Percentiles rank a stretch among this genome's conserved stretches.
These are phyloP conservation scores for Trichoderma semiorbis DNA, from an alignment of 2,329 filamentous ascomycete species.

Conservation along the genomic window DNA sequence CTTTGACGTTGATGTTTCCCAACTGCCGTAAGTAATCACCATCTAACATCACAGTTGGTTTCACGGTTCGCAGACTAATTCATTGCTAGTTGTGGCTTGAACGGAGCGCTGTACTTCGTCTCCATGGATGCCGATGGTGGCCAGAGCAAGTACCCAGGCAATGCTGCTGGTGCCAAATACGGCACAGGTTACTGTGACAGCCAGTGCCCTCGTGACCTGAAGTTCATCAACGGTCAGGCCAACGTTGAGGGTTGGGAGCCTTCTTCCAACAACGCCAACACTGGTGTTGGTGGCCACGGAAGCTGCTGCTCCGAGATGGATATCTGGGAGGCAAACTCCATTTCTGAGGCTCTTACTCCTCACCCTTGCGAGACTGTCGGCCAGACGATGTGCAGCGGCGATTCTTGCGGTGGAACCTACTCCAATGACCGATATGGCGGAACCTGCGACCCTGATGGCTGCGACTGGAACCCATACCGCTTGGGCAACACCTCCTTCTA, in stretches of 20 bases:
- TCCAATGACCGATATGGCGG: constrained; percentile 54
- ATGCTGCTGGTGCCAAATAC: constrained; percentile 55
- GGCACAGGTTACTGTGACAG: constrained; percentile 56
- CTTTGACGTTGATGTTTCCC: constrained; percentile 67
- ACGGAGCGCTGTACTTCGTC: constrained; percentile 67
- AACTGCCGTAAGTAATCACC: constrained; percentile 1
- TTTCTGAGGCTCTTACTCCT: constrained; percentile 62
- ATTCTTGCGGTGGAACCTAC: constrained; percentile 53
- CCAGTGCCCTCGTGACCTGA: constrained; percentile 53
- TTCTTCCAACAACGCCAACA: constrained; percentile 52
- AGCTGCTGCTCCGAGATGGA: constrained; percentile 64
- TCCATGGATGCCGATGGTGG: constrained; percentile 60
- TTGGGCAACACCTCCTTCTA: constrained; percentile 62
- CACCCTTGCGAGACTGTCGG: constrained; percentile 57
- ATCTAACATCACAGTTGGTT: background rate
- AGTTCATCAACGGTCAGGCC: constrained; percentile 56
- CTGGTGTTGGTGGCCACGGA: constrained; percentile 50
- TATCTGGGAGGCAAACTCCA: constrained; percentile 62
- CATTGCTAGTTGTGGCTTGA: constrained; percentile 60
- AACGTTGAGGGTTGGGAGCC: constrained; percentile 52
- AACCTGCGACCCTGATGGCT: constrained; percentile 65
- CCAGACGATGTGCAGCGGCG: constrained; percentile 49
- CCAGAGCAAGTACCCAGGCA: constrained; percentile 46
- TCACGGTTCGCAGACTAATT: background rate
- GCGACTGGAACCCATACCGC: constrained; percentile 68